These are phyloP conservation scores for Cryptococcus maquisensis DNA, from an alignment of 1,284 basidiomycete genomes.

Conservation along the genomic window DNA sequence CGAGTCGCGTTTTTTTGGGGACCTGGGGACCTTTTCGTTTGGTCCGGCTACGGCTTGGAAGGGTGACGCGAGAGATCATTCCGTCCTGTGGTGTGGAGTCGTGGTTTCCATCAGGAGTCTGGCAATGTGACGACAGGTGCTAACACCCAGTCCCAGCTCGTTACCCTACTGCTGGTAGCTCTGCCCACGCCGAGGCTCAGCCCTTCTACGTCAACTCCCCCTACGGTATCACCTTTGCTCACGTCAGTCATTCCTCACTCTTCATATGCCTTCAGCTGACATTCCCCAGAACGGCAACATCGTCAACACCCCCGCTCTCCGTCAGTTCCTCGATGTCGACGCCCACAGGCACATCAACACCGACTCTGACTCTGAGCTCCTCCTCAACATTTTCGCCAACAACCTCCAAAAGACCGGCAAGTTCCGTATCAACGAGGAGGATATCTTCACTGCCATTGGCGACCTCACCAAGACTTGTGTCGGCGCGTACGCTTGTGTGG, in stretches of 20 bases:
- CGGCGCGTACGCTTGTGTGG: slow-evolving; percentile 94
- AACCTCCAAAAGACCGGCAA: slow-evolving; percentile 98
- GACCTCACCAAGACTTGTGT: slow-evolving; percentile 82
- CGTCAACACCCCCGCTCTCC: slow-evolving; percentile 82
- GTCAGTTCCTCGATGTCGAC: slow-evolving; percentile 90
- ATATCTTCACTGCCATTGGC: slow-evolving; percentile 92
- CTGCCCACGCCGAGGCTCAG: slow-evolving; percentile 96
- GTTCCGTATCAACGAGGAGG: slow-evolving; percentile 99
- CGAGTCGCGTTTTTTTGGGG: background rate
- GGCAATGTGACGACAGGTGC: background rate
- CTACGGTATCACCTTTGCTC: slow-evolving; percentile 89
- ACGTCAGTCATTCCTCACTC: slow-evolving; percentile 59
- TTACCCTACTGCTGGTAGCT: slow-evolving; percentile 97
- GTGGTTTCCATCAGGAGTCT: background rate
- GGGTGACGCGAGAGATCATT: background rate
- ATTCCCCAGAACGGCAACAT: slow-evolving; percentile 89
- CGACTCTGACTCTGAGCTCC: slow-evolving; percentile 93
- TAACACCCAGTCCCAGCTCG: slow-evolving; percentile 58
- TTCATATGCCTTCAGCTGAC: slow-evolving; percentile 4
- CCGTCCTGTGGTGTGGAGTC: no score
- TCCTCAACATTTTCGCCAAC: slow-evolving; percentile 96
- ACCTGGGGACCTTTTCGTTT: no score
- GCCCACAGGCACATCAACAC: slow-evolving; percentile 99
- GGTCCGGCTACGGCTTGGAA: no score
- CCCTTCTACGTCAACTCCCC: slow-evolving; percentile 99